These are phyloP conservation scores for Lagenaria siceraria DNA, from an alignment of 306 rosid species.

Conservation along the genomic window DNA sequence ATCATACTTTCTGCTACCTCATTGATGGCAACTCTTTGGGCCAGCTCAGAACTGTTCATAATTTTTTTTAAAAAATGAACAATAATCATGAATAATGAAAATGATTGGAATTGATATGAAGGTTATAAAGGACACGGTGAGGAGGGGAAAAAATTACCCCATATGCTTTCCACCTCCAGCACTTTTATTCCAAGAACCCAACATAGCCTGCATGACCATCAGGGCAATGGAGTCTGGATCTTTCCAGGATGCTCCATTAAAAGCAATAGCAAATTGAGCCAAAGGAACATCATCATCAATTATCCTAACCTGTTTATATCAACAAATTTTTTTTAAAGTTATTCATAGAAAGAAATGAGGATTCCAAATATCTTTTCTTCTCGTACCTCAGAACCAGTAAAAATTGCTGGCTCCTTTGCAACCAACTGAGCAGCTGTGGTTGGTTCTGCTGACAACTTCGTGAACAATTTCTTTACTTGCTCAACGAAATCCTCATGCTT, in stretches of 20 bases:
- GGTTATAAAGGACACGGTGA: not conserved
- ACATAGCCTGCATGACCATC: slow-evolving; percentile 98
- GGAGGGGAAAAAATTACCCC: slow-evolving; percentile 39
- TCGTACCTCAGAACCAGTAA: slow-evolving; percentile 91
- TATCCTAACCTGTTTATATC: slow-evolving; percentile 63
- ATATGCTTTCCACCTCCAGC: slow-evolving; percentile 93
- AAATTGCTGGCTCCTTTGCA: slow-evolving; percentile 63
- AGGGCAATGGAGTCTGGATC: slow-evolving; percentile 90
- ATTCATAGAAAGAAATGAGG: not conserved
- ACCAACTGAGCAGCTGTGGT: slow-evolving; percentile 69
- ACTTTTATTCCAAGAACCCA: slow-evolving; percentile 90
- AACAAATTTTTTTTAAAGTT: not conserved
- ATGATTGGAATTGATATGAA: not conserved
- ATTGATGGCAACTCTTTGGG: slow-evolving; percentile 59
- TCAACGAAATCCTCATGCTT: slow-evolving; percentile 75
- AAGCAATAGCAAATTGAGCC: slow-evolving; percentile 92
- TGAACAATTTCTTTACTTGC: slow-evolving; percentile 51
- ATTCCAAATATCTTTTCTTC: slow-evolving; percentile 1
- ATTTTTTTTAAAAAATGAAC: slow-evolving; percentile 4
- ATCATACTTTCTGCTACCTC: slow-evolving; percentile 83
- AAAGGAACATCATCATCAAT: slow-evolving; percentile 75
- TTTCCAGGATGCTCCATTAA: slow-evolving; percentile 90
- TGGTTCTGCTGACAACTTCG: slow-evolving; percentile 64
- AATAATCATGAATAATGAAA: not conserved
- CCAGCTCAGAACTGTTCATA: slow-evolving; percentile 58